These are phyloP conservation scores for Wickerhamiella infanticola DNA, from an alignment of 1,139 yeast genomes.

Conservation along the genomic window DNA sequence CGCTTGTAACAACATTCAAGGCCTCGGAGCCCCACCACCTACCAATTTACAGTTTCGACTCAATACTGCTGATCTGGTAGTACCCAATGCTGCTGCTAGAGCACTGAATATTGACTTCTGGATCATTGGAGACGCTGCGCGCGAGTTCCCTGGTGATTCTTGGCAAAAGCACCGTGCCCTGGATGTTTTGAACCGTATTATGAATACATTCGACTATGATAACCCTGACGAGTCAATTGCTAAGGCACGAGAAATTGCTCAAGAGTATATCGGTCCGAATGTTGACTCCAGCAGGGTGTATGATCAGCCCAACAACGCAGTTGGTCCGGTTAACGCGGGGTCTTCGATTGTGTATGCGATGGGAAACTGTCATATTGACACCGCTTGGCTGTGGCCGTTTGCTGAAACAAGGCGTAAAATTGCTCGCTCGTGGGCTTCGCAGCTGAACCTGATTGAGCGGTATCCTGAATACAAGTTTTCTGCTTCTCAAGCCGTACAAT, in stretches of 20 bases:
- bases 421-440: slow-evolving; percentile 92
- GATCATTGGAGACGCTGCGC: slow-evolving; percentile 80
- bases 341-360: slow-evolving; percentile 46
- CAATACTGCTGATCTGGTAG: slow-evolving; percentile 56
- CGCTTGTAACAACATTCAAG: slow-evolving; percentile 92
- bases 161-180: slow-evolving; percentile 83
- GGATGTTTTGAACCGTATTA: slow-evolving; percentile 58
- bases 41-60: slow-evolving; percentile 56
- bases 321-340: neutral
- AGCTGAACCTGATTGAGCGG: slow-evolving; percentile 63
- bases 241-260: slow-evolving; percentile 54
- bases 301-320: neutral
- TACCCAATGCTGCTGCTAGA: slow-evolving; percentile 70
- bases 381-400: slow-evolving; percentile 98
- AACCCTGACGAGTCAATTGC: slow-evolving; percentile 33
- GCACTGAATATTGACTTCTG: slow-evolving; percentile 67
- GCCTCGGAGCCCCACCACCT: slow-evolving; percentile 55
- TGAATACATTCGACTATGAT: slow-evolving; percentile 59
- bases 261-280: slow-evolving; percentile 44
- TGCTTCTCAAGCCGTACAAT: slow-evolving; percentile 93
- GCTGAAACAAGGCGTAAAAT: slow-evolving; percentile 87
- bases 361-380: slow-evolving; percentile 94
- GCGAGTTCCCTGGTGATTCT: slow-evolving; percentile 58
- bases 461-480: slow-evolving; percentile 90
- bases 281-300: slow-evolving; percentile 52